These are phyloP conservation scores for Populus pruinosa DNA, from an alignment of 345 rosid genomes.

Conservation along the genomic window DNA sequence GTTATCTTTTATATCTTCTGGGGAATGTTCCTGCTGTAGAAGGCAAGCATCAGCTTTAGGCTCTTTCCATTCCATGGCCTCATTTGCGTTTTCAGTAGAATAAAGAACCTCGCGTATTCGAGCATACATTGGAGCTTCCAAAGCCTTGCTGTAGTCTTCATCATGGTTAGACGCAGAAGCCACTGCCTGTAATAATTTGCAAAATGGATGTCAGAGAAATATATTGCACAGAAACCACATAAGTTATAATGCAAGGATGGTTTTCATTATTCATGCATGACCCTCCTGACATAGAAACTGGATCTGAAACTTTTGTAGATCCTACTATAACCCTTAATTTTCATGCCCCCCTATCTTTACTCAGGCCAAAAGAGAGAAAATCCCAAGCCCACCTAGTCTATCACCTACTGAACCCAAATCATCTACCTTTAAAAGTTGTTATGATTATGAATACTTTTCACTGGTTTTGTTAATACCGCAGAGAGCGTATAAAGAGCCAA, in stretches of 20 bases:
- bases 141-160: slow-evolving; percentile 63
- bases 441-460: not conserved
- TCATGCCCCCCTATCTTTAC: not conserved
- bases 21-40: slow-evolving; percentile 18
- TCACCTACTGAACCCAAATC: not conserved
- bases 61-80: slow-evolving; percentile 24
- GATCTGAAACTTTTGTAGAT: not conserved
- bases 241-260: slow-evolving; percentile 6
- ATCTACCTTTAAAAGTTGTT: not conserved
- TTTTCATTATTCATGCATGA: not conserved
- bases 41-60: slow-evolving; percentile 9
- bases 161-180: slow-evolving; percentile 52
- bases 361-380: not conserved
- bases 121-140: slow-evolving; percentile 61
- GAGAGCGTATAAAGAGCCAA: slow-evolving; percentile 2
- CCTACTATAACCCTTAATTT: not conserved
- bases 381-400: not conserved
- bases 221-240: not conserved
- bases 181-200: slow-evolving; percentile 50
- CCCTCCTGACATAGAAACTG: not conserved
- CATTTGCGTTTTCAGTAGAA: slow-evolving; percentile 26
- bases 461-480: not conserved
- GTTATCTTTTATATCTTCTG: slow-evolving; percentile 4
- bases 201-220: slow-evolving; percentile 10
- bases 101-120: slow-evolving; percentile 54